Evolutionary conservation across 306 rosid species (phyloP).

Genomic region (Calophaca sinica): DNA sequence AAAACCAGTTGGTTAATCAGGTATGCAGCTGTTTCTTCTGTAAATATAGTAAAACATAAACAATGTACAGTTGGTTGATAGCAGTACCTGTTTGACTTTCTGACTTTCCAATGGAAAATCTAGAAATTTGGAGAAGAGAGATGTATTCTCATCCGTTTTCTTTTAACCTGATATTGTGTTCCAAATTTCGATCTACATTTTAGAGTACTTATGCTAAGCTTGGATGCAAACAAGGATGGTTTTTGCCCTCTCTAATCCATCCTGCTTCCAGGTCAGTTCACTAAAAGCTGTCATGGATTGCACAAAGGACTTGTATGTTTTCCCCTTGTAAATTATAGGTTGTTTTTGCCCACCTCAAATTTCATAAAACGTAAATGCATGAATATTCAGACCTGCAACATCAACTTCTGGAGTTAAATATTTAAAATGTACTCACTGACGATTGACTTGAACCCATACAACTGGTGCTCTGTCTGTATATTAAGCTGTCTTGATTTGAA

Average conservation of each 20-base stretch:
- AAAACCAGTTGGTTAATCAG: conserved; percentile 88
- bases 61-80: background rate
- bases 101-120: conserved; percentile 29
- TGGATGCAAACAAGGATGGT: conserved; percentile 93
- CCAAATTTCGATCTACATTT: conserved; percentile 35
- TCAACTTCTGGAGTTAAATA: conserved; percentile 3
- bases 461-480: conserved; percentile 4
- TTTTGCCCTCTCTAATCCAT: conserved; percentile 66
- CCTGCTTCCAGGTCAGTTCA: conserved; percentile 69
- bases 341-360: conserved; percentile 19
- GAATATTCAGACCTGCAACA: background rate
- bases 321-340: background rate
- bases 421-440: background rate
- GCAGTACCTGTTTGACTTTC: conserved; percentile 26
- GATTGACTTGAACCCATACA: background rate
- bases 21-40: conserved; percentile 50
- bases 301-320: conserved; percentile 25
- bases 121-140: conserved; percentile 28
- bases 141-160: conserved; percentile 11
- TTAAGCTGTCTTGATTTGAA: background rate
- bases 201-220: conserved; percentile 91
- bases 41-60: conserved; percentile 1
- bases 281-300: conserved; percentile 27
- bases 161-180: conserved; percentile 19
- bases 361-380: conserved; percentile 34